These are phyloP conservation scores for Sclerotinia sclerotiorum DNA, from an alignment of 2,329 filamentous ascomycete species.

Conservation along the genomic window DNA sequence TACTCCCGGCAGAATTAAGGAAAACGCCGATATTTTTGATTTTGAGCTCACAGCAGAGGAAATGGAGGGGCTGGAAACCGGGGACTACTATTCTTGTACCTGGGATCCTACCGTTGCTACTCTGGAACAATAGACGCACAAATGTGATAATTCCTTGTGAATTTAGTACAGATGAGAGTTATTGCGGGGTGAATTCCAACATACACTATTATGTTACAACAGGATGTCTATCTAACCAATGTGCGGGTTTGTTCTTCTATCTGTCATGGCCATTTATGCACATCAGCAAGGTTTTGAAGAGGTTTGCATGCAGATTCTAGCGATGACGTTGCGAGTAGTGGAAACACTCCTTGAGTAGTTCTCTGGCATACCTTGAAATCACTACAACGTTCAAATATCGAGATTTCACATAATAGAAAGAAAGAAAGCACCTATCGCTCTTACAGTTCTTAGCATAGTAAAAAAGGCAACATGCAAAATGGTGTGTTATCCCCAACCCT, in stretches of 20 bases:
- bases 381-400: background rate
- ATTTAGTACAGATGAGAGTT: background rate
- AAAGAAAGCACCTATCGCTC: background rate
- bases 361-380: background rate
- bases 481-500: too few relatives aligned
- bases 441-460: background rate
- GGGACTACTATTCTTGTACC: constrained; percentile 53
- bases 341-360: background rate
- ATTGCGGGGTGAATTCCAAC: too few relatives aligned
- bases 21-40: constrained; percentile 59
- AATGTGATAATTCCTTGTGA: background rate
- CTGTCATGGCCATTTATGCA: background rate
- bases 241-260: background rate
- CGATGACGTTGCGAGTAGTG: background rate
- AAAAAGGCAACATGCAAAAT: background rate
- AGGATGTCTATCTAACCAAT: background rate
- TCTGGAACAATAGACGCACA: constrained; percentile 44
- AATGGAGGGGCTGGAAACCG: constrained; percentile 50
- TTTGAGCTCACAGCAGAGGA: constrained; percentile 57
- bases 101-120: constrained; percentile 56
- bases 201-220: background rate
- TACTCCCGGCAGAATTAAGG: constrained; percentile 62
- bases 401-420: background rate
- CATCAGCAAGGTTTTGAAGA: background rate
- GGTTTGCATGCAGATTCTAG: background rate